Evolutionary conservation across 371 early-diverging fungal genomes (phyloP).

Genomic region (Coemansia sp.): DNA sequence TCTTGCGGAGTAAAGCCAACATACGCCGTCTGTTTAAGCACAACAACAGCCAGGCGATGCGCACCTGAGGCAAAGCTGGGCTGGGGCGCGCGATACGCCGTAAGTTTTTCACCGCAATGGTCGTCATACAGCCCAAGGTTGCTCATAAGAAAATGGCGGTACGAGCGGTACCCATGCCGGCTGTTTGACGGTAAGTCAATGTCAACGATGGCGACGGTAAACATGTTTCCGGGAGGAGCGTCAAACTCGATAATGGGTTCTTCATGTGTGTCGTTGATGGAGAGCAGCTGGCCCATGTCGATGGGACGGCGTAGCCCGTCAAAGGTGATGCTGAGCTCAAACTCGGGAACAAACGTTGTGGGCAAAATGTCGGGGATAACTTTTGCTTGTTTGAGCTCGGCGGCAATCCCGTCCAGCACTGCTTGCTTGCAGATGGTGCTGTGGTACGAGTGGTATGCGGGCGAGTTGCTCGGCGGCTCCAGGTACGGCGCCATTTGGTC

Average conservation of each 20-base stretch:
- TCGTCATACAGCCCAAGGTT: conserved; percentile 18
- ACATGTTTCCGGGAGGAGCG: conserved; percentile 15
- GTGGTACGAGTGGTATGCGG: neutral
- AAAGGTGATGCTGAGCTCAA: conserved; percentile 15
- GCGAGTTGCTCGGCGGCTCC: neutral
- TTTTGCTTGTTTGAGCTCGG: conserved; percentile 6
- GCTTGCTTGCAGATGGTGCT: neutral
- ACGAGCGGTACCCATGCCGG: conserved; percentile 35
- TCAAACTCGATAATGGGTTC: conserved; percentile 39
- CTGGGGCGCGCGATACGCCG: conserved; percentile 14
- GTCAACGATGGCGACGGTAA: conserved; percentile 32
- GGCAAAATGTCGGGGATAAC: conserved; percentile 28
- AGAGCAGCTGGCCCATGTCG: conserved; percentile 30
- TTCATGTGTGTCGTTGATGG: conserved; percentile 11
- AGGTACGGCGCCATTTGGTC: conserved; percentile 8
- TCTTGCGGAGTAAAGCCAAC: conserved; percentile 8
- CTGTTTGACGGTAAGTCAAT: conserved; percentile 22
- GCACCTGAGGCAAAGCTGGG: conserved; percentile 21
- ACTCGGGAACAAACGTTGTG: conserved; percentile 19
- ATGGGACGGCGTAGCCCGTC: conserved; percentile 1
- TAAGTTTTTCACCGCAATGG: conserved; percentile 9
- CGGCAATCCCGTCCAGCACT: neutral
- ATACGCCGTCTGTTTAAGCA: conserved; percentile 20
- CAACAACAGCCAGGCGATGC: conserved; percentile 25
- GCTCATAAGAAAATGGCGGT: conserved; percentile 25